phyloP scores from a whole-genome alignment of 345 rosid genomes.

The Aquilaria sinensis region DNA sequence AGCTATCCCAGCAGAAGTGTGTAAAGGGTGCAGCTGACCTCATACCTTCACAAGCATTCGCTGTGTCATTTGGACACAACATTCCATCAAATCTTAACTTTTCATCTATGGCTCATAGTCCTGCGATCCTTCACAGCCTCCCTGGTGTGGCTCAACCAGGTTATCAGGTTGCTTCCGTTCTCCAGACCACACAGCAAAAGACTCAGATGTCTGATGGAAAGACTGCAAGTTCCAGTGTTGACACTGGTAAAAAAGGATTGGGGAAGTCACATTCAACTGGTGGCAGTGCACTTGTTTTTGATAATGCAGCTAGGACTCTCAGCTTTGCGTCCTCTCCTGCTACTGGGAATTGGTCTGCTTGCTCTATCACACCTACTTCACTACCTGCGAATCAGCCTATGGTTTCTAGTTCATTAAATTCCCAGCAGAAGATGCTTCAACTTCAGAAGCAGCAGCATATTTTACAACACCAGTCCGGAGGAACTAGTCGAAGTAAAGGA shows the following conservation, averaged over 20 bases:
- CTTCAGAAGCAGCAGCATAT: slow-evolving; percentile 26
- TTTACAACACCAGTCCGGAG: slow-evolving; percentile 27
- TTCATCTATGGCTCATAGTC: slow-evolving; percentile 33
- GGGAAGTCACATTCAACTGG: slow-evolving; percentile 27
- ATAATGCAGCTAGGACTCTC: slow-evolving; percentile 41
- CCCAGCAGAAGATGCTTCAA: slow-evolving; percentile 25
- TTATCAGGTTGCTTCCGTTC: slow-evolving; percentile 31
- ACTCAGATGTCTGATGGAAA: slow-evolving; percentile 39
- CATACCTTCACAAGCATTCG: slow-evolving; percentile 28
- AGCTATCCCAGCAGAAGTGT: slow-evolving; percentile 18
- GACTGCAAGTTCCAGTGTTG: slow-evolving; percentile 24
- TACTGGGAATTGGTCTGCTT: slow-evolving; percentile 39
- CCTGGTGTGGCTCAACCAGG: slow-evolving; percentile 24
- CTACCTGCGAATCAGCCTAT: slow-evolving; percentile 18
- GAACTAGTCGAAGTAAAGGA: slow-evolving; percentile 24
- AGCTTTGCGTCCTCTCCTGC: slow-evolving; percentile 35
- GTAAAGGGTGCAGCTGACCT: slow-evolving; percentile 30
- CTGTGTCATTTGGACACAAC: slow-evolving; percentile 36
- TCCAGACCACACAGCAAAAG: slow-evolving; percentile 29
- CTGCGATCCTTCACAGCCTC: slow-evolving; percentile 25
- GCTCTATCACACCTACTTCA: slow-evolving; percentile 13
- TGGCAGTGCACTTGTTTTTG: slow-evolving; percentile 44
- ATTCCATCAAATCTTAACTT: slow-evolving; percentile 38
- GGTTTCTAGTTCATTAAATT: slow-evolving; percentile 17
- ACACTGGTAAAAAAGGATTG: slow-evolving; percentile 28